These are phyloP conservation scores for Aspergillus taichungensis DNA, from an alignment of 495 filamentous ascomycete genomes.

Conservation along the genomic window DNA sequence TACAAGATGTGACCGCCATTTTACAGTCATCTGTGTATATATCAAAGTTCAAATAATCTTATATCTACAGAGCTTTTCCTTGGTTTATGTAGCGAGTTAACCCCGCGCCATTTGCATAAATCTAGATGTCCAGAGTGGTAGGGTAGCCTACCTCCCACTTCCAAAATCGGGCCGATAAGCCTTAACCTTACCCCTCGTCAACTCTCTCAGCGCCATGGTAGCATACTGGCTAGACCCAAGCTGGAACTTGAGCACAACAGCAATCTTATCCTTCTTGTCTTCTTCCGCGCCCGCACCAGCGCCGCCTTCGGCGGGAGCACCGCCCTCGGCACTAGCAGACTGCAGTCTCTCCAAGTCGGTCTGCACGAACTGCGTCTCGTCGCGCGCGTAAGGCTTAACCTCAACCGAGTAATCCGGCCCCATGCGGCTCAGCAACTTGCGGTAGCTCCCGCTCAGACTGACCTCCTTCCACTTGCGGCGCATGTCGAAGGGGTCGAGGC, in stretches of 20 bases:
- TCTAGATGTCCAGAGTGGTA: too few species aligned
- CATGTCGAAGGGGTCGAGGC: slow-evolving; percentile 80
- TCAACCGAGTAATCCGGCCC: slow-evolving; percentile 50
- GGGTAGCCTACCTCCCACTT: slow-evolving; percentile 26
- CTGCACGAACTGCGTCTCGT: slow-evolving; percentile 73
- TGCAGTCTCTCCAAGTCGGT: slow-evolving; percentile 65
- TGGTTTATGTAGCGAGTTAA: too few species aligned
- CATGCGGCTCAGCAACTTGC: slow-evolving; percentile 69
- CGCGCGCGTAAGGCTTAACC: slow-evolving; percentile 56
- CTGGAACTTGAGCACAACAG: slow-evolving; percentile 77
- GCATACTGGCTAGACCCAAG: slow-evolving; percentile 84
- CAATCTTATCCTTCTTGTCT: slow-evolving; percentile 49
- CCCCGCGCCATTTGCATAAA: too few species aligned
- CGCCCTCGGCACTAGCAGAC: neutral
- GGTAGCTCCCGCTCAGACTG: slow-evolving; percentile 81
- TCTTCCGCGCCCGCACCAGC: too few species aligned
- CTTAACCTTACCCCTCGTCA: slow-evolving; percentile 61
- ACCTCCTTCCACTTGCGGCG: slow-evolving; percentile 73
- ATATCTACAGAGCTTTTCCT: too few species aligned
- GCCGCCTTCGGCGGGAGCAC: slow-evolving; percentile 2
- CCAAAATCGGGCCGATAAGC: slow-evolving; percentile 59
- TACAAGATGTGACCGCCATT: too few species aligned
- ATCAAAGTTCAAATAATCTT: too few species aligned
- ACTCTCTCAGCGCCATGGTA: slow-evolving; percentile 84
- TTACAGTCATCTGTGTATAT: too few species aligned